Evolutionary conservation across 176 grass and related monocot species (phyloP), one percentile per base, ranked within the genome.

Genomic region (Raddia guianensis): DNA sequence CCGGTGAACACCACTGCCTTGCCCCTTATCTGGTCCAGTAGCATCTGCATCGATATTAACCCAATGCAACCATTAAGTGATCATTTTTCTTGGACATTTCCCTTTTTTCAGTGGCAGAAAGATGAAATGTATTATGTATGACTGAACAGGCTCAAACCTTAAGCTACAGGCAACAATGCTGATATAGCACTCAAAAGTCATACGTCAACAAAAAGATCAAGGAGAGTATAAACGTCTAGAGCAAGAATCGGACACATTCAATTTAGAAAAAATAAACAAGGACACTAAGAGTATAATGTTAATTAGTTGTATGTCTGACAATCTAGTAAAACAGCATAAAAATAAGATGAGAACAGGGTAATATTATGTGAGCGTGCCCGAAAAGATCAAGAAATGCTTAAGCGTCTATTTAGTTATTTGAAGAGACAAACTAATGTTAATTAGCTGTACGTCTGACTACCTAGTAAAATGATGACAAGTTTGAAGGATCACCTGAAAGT

Each of bases 1-100:
- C 97, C 97, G 0, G 97, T 96, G 64, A 99, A 93, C 68, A 99
- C 85, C 12, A 96, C 97, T 9, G 84, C 57, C 68, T 96, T 99
- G 58, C 92, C 89, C 53, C 40, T 91, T 56, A 88, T 91, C 85
- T 93, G 85, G 59, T 89, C 72, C 63, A 90, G 73, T 16, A 99
- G 72, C 83, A 79, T 85, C 96, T 99, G 82, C 67, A 66, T 59
- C 72, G n/a, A 72, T 58, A 78, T 61, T 13, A 58, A 42, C 15
- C 54, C 50, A 48, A 76, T 65, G 1, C 1, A 18, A 69, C 7
- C 8, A 63, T 57, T 76, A 35, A 76, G 16, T 76, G 7, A 67
- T 5, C 37, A 55, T 63, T 34, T 3, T 63, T 63, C 60, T 12
- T 63, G 4, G 11, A 6, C 52, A 55, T 55, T 55, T 55, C 52